Conservation (phyloP, 495 filamentous ascomycete genomes). For the Neurospora tetraspora region DNA sequence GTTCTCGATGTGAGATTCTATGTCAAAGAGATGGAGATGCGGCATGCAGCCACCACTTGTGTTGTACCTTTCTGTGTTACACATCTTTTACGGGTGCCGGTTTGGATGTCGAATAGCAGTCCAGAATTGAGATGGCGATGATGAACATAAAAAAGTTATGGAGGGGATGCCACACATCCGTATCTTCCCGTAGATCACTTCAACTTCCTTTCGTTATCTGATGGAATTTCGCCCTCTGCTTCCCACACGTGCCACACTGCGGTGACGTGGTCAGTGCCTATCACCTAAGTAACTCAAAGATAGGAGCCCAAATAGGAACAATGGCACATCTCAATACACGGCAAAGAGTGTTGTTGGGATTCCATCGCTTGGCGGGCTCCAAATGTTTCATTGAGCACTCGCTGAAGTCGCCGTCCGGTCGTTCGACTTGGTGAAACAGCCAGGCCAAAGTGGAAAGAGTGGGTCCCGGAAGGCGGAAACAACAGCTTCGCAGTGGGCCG, state of each 20-base stretch:
- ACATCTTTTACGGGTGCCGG: background rate
- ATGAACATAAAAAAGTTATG: background rate
- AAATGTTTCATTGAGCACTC: background rate
- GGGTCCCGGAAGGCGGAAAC: slow-evolving; percentile 21
- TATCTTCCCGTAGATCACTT: background rate
- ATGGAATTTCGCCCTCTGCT: background rate
- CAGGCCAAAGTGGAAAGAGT: background rate
- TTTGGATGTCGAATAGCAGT: background rate
- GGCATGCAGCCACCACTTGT: background rate
- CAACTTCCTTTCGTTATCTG: background rate
- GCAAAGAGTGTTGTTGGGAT: background rate
- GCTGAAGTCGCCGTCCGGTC: background rate
- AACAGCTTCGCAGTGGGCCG: slow-evolving; percentile 16
- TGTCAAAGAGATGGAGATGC: background rate
- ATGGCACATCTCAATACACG: background rate
- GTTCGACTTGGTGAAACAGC: background rate
- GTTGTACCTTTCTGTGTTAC: background rate
- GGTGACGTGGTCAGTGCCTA: background rate
- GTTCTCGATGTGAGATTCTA: background rate
- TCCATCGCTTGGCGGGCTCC: background rate
- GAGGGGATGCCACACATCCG: background rate
- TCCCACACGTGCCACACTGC: background rate
- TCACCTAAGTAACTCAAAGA: background rate
- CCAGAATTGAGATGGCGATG: background rate
- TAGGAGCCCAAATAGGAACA: background rate